phyloP scores from a whole-genome alignment of 305 asterid species.

The Coffea humblotiana region DNA sequence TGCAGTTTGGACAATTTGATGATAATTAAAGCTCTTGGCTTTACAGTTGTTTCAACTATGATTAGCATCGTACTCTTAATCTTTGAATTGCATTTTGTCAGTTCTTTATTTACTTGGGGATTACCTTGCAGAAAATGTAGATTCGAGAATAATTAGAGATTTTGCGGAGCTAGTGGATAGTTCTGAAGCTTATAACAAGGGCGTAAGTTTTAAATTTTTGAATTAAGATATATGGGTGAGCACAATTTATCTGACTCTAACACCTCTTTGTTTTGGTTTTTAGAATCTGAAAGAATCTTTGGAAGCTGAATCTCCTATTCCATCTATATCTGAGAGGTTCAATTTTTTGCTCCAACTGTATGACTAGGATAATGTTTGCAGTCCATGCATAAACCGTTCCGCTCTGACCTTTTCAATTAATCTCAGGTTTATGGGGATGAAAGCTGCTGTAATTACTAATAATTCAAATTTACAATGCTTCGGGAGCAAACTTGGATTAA shows the following conservation, averaged over 20 bases:
- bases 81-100: background rate
- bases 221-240: background rate
- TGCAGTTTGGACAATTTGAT: background rate
- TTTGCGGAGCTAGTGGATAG: slow-evolving; percentile 73
- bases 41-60: background rate
- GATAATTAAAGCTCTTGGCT: background rate
- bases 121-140: slow-evolving; percentile 73
- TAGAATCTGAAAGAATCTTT: slow-evolving; percentile 31
- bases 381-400: background rate
- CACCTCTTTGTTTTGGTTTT: slow-evolving; percentile 19
- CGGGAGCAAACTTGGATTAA: slow-evolving; percentile 32
- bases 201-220: slow-evolving; percentile 37
- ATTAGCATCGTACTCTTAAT: background rate
- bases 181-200: slow-evolving; percentile 41
- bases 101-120: slow-evolving; percentile 31
- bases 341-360: background rate
- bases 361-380: background rate
- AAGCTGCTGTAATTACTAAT: slow-evolving; percentile 46
- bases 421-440: slow-evolving; percentile 94
- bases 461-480: slow-evolving; percentile 20
- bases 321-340: slow-evolving; percentile 69
- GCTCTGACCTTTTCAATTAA: background rate
- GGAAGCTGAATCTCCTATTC: slow-evolving; percentile 36
- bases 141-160: slow-evolving; percentile 60
- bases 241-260: slow-evolving; percentile 14